Base-by-base conservation (phyloP, 2,329 filamentous ascomycete genomes). In the Fusarium longipes region DNA sequence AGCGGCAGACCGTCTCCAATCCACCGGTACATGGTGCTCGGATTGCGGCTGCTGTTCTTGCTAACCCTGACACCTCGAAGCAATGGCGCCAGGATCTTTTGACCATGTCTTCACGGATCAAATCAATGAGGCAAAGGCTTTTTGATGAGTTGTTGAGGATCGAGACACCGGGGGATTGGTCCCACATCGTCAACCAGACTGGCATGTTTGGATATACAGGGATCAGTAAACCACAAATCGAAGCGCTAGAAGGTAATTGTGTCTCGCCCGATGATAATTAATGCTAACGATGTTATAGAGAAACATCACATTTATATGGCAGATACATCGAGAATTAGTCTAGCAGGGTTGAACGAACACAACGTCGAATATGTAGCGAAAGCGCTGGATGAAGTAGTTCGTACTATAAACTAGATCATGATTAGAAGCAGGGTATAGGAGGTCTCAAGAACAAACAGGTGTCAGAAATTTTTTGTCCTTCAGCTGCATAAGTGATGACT, bases 131-230 rank as follows among this genome's bases (percentile, higher is more conserved):
- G 4, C 54, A 73, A 22, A 72, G 48, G 36, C 49, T 81, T 2
- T 79, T 75, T 27, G 71, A 77, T 6, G 75, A 77, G 45, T 67
- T 81, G 6, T 48, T 69, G 2, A 58, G 62, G 5, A 64, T 78
- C 6, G 52, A 70, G 6, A 77, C 78, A 0, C 79, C 79, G 0
- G 79, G 79, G 1, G 64, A 75, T 24, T 81, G 79, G 79, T 67
- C 70, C 2, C 77, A 79, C 39, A 70, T 81, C 9, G 65, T 77
- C 1, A 73, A 73, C 20, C 79, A 81, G 53, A 77, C 67, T 12
- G 79, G 79, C 27, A 81, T 81, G 79, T 81, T 81, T 67, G 76
- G 75, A 0, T 80, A 77, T 57, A 84, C 84, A 1, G 86, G 85
- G 0, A 74, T 88, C 61, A 81, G 63, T 6, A 80, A 83, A 59